Evolutionary conservation across 768 basidiomycete genomes (phyloP).

Genomic region (Trametes maxima): DNA sequence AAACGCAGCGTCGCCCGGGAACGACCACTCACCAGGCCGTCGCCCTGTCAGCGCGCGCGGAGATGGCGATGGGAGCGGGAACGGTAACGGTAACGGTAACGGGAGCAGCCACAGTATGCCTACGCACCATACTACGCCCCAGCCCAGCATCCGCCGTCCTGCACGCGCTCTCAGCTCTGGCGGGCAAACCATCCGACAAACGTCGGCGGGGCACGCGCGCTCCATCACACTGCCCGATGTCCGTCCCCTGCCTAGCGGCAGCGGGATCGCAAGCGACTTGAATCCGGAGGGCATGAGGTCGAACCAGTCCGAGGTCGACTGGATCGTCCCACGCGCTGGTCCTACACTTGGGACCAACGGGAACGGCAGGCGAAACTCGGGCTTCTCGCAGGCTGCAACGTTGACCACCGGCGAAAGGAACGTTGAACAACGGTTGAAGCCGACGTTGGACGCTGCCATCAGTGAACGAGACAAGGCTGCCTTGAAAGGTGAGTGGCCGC

Average conservation of each 20-base stretch:
- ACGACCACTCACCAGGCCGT: not conserved
- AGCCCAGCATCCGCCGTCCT: slow-evolving; percentile 7
- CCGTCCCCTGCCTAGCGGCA: not conserved
- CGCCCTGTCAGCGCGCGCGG: not conserved
- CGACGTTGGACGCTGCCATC: slow-evolving; percentile 52
- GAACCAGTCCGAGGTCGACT: slow-evolving; percentile 18
- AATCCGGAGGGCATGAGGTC: slow-evolving; percentile 3
- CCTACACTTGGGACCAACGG: not conserved
- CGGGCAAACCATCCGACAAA: not conserved
- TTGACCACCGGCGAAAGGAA: slow-evolving; percentile 26
- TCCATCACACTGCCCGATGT: not conserved
- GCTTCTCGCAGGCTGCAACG: not conserved
- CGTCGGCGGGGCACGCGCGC: not conserved
- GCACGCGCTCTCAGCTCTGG: slow-evolving; percentile 11
- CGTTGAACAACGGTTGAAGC: slow-evolving; percentile 53
- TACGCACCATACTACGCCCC: not conserved
- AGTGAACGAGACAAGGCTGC: slow-evolving; percentile 50
- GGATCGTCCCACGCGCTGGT: slow-evolving; percentile 8
- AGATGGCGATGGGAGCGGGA: too few relatives aligned
- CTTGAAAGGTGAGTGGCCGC: slow-evolving; percentile 39
- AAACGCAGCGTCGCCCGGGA: not conserved
- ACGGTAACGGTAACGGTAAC: not conserved
- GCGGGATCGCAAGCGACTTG: not conserved
- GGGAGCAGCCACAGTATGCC: not conserved
- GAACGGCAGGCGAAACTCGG: not conserved